These are phyloP conservation scores for Apophysomyces variabilis DNA, from an alignment of 371 early-diverging fungal genomes.

Conservation along the genomic window DNA sequence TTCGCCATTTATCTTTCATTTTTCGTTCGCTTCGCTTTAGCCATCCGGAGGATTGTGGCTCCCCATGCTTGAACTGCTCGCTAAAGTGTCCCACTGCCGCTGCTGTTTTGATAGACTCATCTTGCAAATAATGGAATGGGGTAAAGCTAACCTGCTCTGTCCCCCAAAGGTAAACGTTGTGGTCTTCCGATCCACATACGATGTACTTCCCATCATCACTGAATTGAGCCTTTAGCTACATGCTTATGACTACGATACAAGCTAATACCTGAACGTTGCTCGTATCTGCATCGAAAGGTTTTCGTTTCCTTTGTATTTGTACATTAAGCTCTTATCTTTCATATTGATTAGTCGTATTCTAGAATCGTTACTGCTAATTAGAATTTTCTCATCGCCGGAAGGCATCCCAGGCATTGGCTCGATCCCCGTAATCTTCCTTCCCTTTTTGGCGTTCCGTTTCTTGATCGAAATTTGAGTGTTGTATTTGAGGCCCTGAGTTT, in stretches of 20 bases:
- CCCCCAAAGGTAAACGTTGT: conserved; percentile 77
- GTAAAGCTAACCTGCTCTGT: conserved; percentile 50
- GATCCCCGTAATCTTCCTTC: conserved; percentile 79
- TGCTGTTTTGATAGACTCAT: conserved; percentile 31
- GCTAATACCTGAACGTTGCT: conserved; percentile 68
- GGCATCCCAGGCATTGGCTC: conserved; percentile 58
- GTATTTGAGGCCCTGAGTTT: conserved; percentile 77
- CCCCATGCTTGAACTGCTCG: conserved; percentile 29
- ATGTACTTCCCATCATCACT: conserved; percentile 79
- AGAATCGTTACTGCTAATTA: conserved; percentile 86
- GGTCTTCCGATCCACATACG: conserved; percentile 84
- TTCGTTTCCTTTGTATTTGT: conserved; percentile 80
- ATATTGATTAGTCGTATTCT: conserved; percentile 77
- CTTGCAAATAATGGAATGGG: conserved; percentile 42
- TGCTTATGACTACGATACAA: not conserved
- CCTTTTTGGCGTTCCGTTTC: conserved; percentile 53
- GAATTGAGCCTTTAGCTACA: not conserved
- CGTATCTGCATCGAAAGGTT: conserved; percentile 69
- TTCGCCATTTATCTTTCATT: conserved; percentile 36
- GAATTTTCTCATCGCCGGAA: conserved; percentile 54
- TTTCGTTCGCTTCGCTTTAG: conserved; percentile 35
- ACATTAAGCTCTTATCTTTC: conserved; percentile 70
- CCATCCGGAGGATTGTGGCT: conserved; percentile 24
- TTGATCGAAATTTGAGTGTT: conserved; percentile 80
- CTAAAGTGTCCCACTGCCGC: conserved; percentile 27